These are phyloP conservation scores for Panellus pusillus DNA, from an alignment of 768 basidiomycete genomes.

Conservation along the genomic window DNA sequence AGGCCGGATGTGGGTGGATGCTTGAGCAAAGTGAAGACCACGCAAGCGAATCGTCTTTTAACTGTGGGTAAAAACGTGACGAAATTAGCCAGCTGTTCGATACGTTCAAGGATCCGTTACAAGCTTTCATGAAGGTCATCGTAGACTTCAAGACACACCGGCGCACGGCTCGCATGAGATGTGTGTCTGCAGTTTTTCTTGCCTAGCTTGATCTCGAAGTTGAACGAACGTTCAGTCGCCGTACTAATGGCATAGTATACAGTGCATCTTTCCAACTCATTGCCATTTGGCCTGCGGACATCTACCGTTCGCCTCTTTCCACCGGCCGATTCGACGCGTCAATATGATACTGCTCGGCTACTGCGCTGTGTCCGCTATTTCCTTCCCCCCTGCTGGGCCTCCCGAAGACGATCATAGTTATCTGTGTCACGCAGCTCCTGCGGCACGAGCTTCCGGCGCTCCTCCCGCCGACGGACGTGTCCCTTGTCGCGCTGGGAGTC, in stretches of 20 bases:
- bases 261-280: slow-evolving; percentile 86
- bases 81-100: slow-evolving; percentile 89
- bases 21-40: no score
- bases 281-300: no score
- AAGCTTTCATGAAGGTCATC: slow-evolving; percentile 72
- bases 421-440: slow-evolving; percentile 75
- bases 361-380: slow-evolving; percentile 88
- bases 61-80: no score
- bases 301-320: no score
- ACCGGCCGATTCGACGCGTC: no score
- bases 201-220: no score
- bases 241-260: neutral
- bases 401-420: slow-evolving; percentile 75
- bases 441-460: slow-evolving; percentile 79
- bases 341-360: slow-evolving; percentile 84
- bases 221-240: slow-evolving; percentile 10
- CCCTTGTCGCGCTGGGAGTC: no score
- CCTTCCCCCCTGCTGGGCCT: slow-evolving; percentile 87
- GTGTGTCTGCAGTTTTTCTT: slow-evolving; percentile 56
- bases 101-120: no score
- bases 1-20: no score
- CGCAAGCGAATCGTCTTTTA: no score
- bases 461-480: slow-evolving; percentile 71
- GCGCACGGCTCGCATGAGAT: no score
- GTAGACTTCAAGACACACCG: slow-evolving; percentile 74